Evolutionary conservation across 1,284 basidiomycete genomes (phyloP).

Genomic region (Ustilago xerochloae): DNA sequence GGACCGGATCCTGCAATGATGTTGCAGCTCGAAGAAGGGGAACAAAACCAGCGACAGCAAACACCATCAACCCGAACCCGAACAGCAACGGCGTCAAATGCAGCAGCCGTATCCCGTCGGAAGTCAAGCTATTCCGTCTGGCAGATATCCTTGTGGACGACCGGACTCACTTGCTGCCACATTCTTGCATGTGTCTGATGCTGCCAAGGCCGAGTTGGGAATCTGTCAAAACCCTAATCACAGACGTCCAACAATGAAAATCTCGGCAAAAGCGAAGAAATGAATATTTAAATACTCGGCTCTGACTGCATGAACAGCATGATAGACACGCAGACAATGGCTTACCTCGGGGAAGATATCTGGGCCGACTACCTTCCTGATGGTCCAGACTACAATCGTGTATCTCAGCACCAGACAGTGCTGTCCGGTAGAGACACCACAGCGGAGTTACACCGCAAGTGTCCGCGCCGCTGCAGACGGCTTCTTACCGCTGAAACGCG

Average conservation of each 20-base stretch:
- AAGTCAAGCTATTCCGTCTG: no score
- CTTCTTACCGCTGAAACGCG: neutral
- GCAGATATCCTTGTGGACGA: no score
- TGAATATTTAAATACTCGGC: no score
- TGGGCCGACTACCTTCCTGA: neutral
- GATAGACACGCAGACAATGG: neutral
- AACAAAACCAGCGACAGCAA: no score
- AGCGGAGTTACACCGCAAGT: neutral
- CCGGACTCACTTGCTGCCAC: neutral
- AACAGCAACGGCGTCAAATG: no score
- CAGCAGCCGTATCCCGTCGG: no score
- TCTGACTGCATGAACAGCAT: neutral
- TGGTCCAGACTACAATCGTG: no score
- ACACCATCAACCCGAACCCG: no score
- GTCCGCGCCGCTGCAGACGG: neutral
- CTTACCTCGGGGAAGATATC: neutral
- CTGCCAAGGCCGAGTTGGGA: constrained; percentile 2
- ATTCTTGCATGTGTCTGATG: neutral
- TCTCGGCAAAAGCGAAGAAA: neutral
- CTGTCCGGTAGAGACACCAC: neutral
- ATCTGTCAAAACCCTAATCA: constrained; percentile 43
- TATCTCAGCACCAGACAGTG: no score
- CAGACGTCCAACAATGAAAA: constrained; percentile 12
- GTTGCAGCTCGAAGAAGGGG: no score
- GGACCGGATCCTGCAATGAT: no score